Conservation (phyloP, 345 rosid genomes). For the Brassica carinata region DNA sequence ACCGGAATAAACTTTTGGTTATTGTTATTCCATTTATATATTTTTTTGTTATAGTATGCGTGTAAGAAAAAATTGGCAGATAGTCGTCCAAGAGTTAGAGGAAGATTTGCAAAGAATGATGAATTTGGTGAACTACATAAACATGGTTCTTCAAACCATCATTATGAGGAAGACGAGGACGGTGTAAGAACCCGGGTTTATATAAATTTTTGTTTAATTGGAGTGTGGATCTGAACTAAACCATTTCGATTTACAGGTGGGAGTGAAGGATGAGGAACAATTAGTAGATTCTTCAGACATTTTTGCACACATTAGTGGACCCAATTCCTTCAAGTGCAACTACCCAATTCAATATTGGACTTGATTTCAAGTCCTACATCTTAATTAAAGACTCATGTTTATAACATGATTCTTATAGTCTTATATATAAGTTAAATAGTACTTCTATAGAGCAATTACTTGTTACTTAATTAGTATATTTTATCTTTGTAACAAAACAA, state of each 20-base stretch:
- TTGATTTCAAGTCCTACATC: conserved; percentile 35
- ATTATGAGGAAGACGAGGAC: conserved; percentile 75
- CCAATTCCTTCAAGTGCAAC: conserved; percentile 86
- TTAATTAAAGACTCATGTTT: conserved; percentile 13
- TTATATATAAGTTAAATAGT: conserved; percentile 1
- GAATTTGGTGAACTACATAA: conserved; percentile 63
- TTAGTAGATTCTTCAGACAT: conserved; percentile 79
- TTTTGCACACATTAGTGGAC: conserved; percentile 81
- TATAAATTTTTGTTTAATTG: not conserved
- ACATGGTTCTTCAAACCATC: conserved; percentile 57
- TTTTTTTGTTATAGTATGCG: conserved; percentile 57
- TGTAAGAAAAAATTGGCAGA: conserved; percentile 94
- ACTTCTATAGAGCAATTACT: conserved; percentile 28
- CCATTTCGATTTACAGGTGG: conserved; percentile 50
- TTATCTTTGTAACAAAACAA: not conserved
- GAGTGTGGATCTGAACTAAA: not conserved
- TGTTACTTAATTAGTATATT: not conserved
- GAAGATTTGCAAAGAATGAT: conserved; percentile 93
- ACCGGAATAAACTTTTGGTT: conserved; percentile 13
- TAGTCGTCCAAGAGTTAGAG: conserved; percentile 89
- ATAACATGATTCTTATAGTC: conserved; percentile 23
- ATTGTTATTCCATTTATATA: not conserved
- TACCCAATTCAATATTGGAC: conserved; percentile 87
- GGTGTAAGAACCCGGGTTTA: conserved; percentile 47
- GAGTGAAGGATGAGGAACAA: conserved; percentile 70